Evolutionary conservation across 1,284 basidiomycete species (phyloP), one percentile per base, ranked within the genome.

Genomic region (Fistulinella staudtii): DNA sequence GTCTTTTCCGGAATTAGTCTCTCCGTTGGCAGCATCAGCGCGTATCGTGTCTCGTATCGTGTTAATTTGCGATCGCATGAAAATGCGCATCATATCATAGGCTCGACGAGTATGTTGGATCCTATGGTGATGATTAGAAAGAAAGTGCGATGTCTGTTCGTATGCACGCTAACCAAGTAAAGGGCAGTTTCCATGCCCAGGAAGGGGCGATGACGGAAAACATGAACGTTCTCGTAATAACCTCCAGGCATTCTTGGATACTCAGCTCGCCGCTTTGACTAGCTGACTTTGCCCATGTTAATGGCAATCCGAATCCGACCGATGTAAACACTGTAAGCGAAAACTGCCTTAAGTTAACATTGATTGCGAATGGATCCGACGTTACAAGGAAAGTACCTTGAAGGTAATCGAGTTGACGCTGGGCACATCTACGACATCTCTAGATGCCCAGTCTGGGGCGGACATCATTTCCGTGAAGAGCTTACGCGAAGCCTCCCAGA

Each of bases 261-360:
- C 69, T 63, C 63, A 73, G 70, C 5, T 50, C 57, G 8, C 69
- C 71, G 45, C 71, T 63, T 7, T 51, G 61, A n/a, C 67, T 62
- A 2, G 66, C 36, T 6, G 47, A 39, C 8, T 52, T 44, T 15
- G 51, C 41, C 78, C 77, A 80, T 20, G 58, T 61, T 43, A 75
- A 72, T 0, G 70, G 63, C 25, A 73, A 63, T 5, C 77, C 77
- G 45, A 77, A 77, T 1, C 73, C 76, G 47, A 75, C 77, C 36
- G 64, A 67, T 3, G 69, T 72, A 29, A 80, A 70, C 10, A 78
- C 59, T n/a, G 74, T 56, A 5, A 79, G 63, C 0, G 76, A 70
- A 21, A 75, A 53, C 74, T 77, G 27, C 13, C 34, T 11, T 3
- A 25, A 23, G 23, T 27, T 8, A 18, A 17, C 17, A 2, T 3